Evolutionary conservation across 1,139 yeast genomes (phyloP), one percentile per base, ranked within the genome.

Genomic region (Debaryomyces fabryi): DNA sequence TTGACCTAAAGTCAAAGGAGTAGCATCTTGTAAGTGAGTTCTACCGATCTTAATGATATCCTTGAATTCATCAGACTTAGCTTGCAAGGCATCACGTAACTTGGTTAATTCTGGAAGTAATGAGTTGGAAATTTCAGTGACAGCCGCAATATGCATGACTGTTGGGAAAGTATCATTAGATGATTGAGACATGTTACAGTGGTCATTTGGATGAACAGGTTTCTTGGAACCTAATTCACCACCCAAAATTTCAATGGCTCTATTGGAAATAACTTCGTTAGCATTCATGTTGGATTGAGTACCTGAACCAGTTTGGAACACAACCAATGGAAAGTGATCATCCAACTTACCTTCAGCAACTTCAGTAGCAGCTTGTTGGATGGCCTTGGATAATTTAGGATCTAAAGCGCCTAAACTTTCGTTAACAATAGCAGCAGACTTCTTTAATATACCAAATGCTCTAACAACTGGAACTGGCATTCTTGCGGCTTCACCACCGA

Each of bases 201-300:
- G 98, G 74, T 93, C 98, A 73, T 93, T 93, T 58, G 99, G 99
- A 72, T 93, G 99, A 48, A 93, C 97, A 20, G 97, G 97, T 53
- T 72, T 79, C 78, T 93, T 93, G 54, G 96, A 85, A 50, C 99
- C 99, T 67, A 86, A 73, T 65, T 78, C 79, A 54, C 99, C 99
- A 53, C 97, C 98, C 58, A 93, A 79, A 49, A 93, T 67, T 74
- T 93, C 98, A 72, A 93, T 93, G 58, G 99, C 99, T 63, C 99
- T 83, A 81, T 93, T 95, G 48, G 97, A 90, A 64, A 93, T 93
- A 58, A 93, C 99, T 76, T 93, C 99, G 69, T 93, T 93, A 64
- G 98, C 96, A 71, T 93, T 92, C 99, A 93, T 93, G 79, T 93
- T 93, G 56, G 96, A 86, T 75, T 93, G 99, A 53, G 99, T 93